A percentile compares a stretch with the other conserved stretches of the same genome.
Evolutionary conservation across 352 stramenopile species (phyloP).

Genomic region (Phytopythium litorale): DNA sequence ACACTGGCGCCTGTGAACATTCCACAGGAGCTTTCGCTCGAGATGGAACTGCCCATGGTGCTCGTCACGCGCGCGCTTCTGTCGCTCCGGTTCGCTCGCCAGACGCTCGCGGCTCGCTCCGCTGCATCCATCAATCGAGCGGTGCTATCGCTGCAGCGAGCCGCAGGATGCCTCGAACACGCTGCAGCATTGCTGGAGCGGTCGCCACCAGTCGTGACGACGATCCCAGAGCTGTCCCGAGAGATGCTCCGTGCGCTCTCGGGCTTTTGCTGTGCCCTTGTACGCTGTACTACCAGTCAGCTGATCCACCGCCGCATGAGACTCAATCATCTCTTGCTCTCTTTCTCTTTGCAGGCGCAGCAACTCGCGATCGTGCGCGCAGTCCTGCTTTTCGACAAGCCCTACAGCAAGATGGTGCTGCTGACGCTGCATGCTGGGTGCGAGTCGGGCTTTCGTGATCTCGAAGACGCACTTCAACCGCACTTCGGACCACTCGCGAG

Average conservation of each 20-base stretch:
- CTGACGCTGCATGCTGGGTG: slow-evolving; percentile 35
- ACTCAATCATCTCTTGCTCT: background rate
- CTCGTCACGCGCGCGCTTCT: slow-evolving; percentile 23
- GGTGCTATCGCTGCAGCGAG: slow-evolving; percentile 11
- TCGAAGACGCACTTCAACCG: slow-evolving; percentile 10
- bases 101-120: slow-evolving; percentile 4
- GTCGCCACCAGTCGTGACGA: slow-evolving; percentile 1
- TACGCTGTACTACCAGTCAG: slow-evolving; percentile 2
- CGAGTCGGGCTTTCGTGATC: slow-evolving; percentile 17
- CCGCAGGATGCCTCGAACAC: slow-evolving; percentile 17
- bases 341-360: slow-evolving; percentile 22
- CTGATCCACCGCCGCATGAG: background rate
- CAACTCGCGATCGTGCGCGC: slow-evolving; percentile 40
- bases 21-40: slow-evolving; percentile 17
- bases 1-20: background rate
- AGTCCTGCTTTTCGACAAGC: slow-evolving; percentile 19
- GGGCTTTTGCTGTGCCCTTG: slow-evolving; percentile 13
- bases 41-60: slow-evolving; percentile 34
- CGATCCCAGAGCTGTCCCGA: slow-evolving; percentile 16
- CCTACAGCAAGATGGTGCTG: slow-evolving; percentile 24
- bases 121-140: slow-evolving; percentile 2
- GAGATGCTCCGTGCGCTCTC: slow-evolving; percentile 15
- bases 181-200: slow-evolving; percentile 10
- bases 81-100: slow-evolving; percentile 14
- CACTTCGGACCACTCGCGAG: slow-evolving; percentile 14